These are phyloP conservation scores for Lactarius psammicola DNA, from an alignment of 768 basidiomycete species.

Conservation along the genomic window DNA sequence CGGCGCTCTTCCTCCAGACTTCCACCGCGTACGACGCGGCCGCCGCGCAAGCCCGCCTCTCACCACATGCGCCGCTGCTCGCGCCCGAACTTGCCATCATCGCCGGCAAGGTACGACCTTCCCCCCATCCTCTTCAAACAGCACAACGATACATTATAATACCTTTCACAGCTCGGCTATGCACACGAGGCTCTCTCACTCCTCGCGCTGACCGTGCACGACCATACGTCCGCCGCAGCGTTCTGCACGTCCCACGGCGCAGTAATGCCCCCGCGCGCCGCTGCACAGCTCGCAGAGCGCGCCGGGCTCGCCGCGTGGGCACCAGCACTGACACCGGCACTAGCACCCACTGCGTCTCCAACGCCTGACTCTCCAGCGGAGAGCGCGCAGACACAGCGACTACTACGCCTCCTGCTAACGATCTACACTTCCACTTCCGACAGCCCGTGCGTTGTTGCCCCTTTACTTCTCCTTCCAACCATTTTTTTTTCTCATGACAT, in stretches of 20 bases:
- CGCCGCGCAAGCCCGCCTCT: constrained; percentile 44
- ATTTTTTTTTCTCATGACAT: background rate
- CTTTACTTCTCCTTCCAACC: constrained; percentile 1
- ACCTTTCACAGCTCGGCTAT: constrained; percentile 45
- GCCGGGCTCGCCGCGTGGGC: constrained; percentile 46
- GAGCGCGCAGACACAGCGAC: constrained; percentile 50
- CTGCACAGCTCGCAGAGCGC: constrained; percentile 50
- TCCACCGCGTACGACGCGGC: constrained; percentile 65
- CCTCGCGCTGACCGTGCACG: constrained; percentile 68
- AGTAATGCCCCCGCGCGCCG: constrained; percentile 61
- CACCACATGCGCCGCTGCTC: constrained; percentile 51
- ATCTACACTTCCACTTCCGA: constrained; percentile 83
- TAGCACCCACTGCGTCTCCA: constrained; percentile 32
- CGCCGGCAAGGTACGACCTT: constrained; percentile 62
- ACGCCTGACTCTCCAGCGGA: constrained; percentile 47
- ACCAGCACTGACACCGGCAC: constrained; percentile 42
- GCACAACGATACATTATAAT: too few species aligned
- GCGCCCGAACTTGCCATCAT: constrained; percentile 75
- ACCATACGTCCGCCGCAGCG: constrained; percentile 75
- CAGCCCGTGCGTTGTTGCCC: constrained; percentile 42
- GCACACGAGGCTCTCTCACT: constrained; percentile 63
- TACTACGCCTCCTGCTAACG: constrained; percentile 70
- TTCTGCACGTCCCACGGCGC: constrained; percentile 83
- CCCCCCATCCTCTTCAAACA: constrained; percentile 3
- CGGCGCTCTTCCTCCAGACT: constrained; percentile 76